phyloP scores from a whole-genome alignment of 805 yeast species.

The Zygosaccharomyces gambellarensis region DNA sequence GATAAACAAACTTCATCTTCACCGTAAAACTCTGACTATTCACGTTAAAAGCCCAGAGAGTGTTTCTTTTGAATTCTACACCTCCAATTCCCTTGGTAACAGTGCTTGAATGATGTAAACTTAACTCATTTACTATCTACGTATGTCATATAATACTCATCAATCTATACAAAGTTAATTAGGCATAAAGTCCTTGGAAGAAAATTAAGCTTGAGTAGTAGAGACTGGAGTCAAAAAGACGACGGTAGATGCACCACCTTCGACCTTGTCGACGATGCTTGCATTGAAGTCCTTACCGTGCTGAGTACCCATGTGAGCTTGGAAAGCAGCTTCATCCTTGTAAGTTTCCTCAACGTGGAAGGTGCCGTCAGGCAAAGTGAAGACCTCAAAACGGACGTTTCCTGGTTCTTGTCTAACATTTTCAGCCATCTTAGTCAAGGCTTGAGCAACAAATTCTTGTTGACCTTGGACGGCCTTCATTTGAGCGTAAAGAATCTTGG shows the following conservation, averaged over 20 bases:
- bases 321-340: constrained; percentile 6
- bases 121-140: not conserved
- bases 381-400: constrained; percentile 6
- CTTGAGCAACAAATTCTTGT: not conserved
- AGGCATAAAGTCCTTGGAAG: too few species aligned
- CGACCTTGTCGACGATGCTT: constrained; percentile 6
- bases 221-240: constrained; percentile 1
- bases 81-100: not conserved
- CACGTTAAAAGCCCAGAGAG: not conserved
- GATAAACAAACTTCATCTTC: not conserved
- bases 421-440: constrained; percentile 2
- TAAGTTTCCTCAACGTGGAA: constrained; percentile 4
- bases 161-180: not conserved
- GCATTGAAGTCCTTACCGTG: constrained; percentile 5
- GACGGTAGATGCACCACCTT: constrained; percentile 4
- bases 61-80: not conserved
- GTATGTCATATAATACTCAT: not conserved
- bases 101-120: too few species aligned
- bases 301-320: constrained; percentile 5
- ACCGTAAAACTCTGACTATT: not conserved
- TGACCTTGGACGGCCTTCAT: constrained; percentile 2
- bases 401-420: constrained; percentile 5
- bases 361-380: not conserved
- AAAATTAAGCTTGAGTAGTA: constrained; percentile 1
- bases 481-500: constrained; percentile 1